Conservation (phyloP, 1,284 basidiomycete species). For the Schizophyllum amplum region DNA sequence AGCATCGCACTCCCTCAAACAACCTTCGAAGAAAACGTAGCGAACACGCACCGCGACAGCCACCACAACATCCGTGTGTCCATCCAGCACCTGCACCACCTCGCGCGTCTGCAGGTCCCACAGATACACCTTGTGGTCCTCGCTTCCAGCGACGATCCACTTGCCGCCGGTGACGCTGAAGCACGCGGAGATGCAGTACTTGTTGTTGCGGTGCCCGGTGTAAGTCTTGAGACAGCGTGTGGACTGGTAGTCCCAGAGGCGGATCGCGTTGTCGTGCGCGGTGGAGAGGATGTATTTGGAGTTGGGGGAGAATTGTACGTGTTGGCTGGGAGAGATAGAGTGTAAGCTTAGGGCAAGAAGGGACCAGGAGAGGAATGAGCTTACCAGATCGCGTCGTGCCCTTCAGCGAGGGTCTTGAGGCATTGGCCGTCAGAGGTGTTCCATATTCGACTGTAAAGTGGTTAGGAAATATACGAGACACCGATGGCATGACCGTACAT, state of each 20-base stretch:
- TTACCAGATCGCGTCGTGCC: conserved; percentile 81
- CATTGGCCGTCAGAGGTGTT: conserved; percentile 90
- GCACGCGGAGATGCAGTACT: conserved; percentile 73
- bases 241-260: conserved; percentile 93
- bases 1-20: too few relatives aligned
- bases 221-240: conserved; percentile 91
- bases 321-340: conserved; percentile 45
- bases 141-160: conserved; percentile 87
- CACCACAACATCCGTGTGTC: conserved; percentile 61
- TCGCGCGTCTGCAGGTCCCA: conserved; percentile 90
- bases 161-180: conserved; percentile 80
- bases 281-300: conserved; percentile 90
- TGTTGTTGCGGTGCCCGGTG: conserved; percentile 70
- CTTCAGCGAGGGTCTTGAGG: conserved; percentile 92
- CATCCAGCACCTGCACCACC: conserved; percentile 72
- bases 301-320: conserved; percentile 90
- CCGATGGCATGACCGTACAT: conserved; percentile 53
- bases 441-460: conserved; percentile 78
- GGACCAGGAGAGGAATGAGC: conserved; percentile 17
- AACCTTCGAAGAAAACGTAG: conserved; percentile 4
- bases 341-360: neutral
- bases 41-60: conserved; percentile 52
- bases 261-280: conserved; percentile 84
- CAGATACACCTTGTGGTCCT: conserved; percentile 83
- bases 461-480: conserved; percentile 4